Evolutionary conservation across 805 yeast species (phyloP).

Genomic region (Starmerella floricola): DNA sequence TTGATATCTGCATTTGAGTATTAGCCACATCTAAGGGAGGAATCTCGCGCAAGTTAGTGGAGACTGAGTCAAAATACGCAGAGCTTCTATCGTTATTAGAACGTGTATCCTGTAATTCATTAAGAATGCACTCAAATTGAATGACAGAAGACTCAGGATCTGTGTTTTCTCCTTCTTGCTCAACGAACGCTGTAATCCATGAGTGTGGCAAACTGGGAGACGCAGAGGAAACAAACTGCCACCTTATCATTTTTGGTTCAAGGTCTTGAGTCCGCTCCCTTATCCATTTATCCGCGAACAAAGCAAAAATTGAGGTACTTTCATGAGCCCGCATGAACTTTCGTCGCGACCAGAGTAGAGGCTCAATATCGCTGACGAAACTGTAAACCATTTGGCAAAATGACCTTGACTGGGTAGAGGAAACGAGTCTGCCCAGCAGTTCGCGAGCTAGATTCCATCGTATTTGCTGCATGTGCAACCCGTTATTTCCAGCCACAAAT

Average conservation of each 20-base stretch:
- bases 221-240: slow-evolving; percentile 8
- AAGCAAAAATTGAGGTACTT: slow-evolving; percentile 9
- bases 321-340: background rate
- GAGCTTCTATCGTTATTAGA: no score
- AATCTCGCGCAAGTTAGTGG: slow-evolving; percentile 9
- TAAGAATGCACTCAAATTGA: slow-evolving; percentile 21
- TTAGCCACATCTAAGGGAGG: slow-evolving; percentile 32
- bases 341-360: slow-evolving; percentile 11
- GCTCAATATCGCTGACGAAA: slow-evolving; percentile 11
- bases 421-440: slow-evolving; percentile 3
- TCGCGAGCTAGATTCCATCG: slow-evolving; percentile 8
- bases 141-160: slow-evolving; percentile 23
- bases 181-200: slow-evolving; percentile 18
- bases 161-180: slow-evolving; percentile 12
- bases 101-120: background rate
- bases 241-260: slow-evolving; percentile 5
- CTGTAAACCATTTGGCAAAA: slow-evolving; percentile 5
- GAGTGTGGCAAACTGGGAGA: slow-evolving; percentile 5
- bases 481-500: slow-evolving; percentile 2
- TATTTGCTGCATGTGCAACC: slow-evolving; percentile 13
- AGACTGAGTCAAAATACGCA: no score
- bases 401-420: background rate
- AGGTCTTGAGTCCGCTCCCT: background rate
- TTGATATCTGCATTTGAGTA: slow-evolving; percentile 54
- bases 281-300: slow-evolving; percentile 17